Base-by-base conservation (phyloP, 2,329 filamentous ascomycete species). In the Aureobasidium pullulans region DNA sequence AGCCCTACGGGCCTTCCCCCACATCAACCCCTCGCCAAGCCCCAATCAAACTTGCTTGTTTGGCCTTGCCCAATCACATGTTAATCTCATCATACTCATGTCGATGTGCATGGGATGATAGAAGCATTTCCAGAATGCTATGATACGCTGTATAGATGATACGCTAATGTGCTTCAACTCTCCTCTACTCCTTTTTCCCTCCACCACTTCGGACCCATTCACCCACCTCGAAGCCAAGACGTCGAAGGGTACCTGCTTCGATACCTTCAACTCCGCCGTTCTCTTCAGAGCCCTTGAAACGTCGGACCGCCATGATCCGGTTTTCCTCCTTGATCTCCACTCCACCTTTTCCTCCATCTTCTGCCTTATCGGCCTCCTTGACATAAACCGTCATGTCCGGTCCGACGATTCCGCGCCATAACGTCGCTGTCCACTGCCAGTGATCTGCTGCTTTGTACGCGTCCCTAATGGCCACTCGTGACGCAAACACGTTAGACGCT, bases 391-490 rank as follows among this genome's bases (percentile, higher is more conserved):
- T 88, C 47, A 93, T 75, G 71, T 97, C 93, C 0, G 93, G 85
- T 0, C 88, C 90, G 1, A 92, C 81, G 57, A 89, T 88, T 9
- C 90, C 90, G 9, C 92, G 85, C 93, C 93, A 97, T 23, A 96
- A 81, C 44, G 89, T 93, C 37, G 93, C 93, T 79, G 94, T 90
- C 93, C 93, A 97, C 72, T 95, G 89, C 91, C 93, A 97, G 75
- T 97, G 93, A 67, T 96, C 91, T n/a, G 88, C 81, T 0, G 89
- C 85, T 15, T 84, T 82, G 71, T 95, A 96, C 6, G 81, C 79
- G 69, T 96, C 91, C 16, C 80, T 77, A 64, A 95, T 90, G 1
- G 88, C 87, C 44, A 92, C 84, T 13, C 80, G 78, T 58, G 83
- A 84, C 1, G 91, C 88, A 70, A 87, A 93, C 49, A 80, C 77